phyloP scores from a whole-genome alignment of 148 eudicot species.

The Selenicereus undatus region DNA sequence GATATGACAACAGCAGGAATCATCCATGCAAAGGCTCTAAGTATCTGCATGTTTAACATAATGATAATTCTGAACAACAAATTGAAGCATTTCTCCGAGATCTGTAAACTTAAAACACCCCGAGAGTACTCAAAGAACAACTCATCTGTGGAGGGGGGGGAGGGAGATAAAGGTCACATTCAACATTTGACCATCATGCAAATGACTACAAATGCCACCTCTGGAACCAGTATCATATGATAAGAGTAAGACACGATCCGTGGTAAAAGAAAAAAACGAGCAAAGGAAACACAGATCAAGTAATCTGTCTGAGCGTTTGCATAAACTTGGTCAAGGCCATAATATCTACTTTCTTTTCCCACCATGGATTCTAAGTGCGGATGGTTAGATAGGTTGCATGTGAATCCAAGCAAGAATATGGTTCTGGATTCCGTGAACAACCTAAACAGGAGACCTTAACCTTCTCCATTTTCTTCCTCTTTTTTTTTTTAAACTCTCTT shows the following conservation, averaged over 20 bases:
- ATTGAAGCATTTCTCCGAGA: not conserved
- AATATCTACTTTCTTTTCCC: not conserved
- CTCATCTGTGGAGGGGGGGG: not conserved
- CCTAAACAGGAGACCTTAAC: too few species aligned
- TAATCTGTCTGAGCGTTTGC: not conserved
- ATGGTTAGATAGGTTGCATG: too few species aligned
- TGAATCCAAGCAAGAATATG: too few species aligned
- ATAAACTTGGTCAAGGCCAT: not conserved
- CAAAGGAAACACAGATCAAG: not conserved
- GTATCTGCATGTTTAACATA: conserved; percentile 40
- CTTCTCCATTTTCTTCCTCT: too few species aligned
- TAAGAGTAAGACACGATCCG: not conserved
- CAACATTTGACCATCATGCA: not conserved
- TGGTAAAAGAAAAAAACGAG: not conserved
- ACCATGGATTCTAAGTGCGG: too few species aligned
- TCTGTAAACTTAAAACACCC: not conserved
- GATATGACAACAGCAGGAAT: conserved; percentile 63
- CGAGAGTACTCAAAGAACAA: not conserved
- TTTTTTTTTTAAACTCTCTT: too few species aligned
- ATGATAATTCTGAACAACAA: not conserved
- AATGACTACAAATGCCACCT: not conserved
- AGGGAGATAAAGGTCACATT: not conserved
- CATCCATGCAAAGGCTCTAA: conserved; percentile 72
- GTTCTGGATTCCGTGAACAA: too few species aligned
- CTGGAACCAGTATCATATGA: not conserved